Conservation (phyloP, 179 eudicot genomes). For the Patellifolia procumbens region DNA sequence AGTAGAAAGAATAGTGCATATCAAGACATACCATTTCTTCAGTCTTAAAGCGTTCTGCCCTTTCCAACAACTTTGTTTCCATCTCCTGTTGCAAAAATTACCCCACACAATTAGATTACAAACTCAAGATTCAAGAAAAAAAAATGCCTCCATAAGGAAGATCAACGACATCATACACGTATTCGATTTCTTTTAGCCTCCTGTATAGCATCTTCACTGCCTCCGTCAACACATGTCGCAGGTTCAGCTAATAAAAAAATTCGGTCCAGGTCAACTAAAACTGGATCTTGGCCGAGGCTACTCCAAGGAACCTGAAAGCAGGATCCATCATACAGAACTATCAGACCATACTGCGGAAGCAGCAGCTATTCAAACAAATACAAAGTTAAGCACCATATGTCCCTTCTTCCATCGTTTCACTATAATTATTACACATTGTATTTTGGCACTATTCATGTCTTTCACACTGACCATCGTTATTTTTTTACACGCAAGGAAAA, state of each 20-base stretch:
- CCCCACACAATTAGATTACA: not conserved
- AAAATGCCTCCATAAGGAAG: conserved; percentile 1
- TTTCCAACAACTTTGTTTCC: conserved; percentile 93
- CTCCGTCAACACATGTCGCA: conserved; percentile 87
- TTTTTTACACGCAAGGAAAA: too few relatives aligned
- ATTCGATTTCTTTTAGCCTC: conserved; percentile 82
- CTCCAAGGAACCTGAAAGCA: conserved; percentile 93
- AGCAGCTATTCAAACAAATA: not conserved
- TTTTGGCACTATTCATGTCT: too few relatives aligned
- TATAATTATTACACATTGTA: too few relatives aligned
- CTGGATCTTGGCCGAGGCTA: conserved; percentile 99
- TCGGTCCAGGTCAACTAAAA: conserved; percentile 79
- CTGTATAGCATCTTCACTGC: conserved; percentile 83
- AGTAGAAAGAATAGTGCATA: not conserved
- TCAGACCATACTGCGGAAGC: not conserved
- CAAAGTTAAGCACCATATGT: too few relatives aligned
- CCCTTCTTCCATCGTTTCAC: too few relatives aligned
- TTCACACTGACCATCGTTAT: too few relatives aligned
- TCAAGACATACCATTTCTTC: conserved; percentile 67
- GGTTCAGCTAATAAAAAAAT: conserved; percentile 91
- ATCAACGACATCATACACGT: conserved; percentile 48
- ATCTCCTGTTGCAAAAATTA: conserved; percentile 56
- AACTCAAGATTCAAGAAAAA: not conserved
- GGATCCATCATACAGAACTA: conserved; percentile 9
- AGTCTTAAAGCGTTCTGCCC: conserved; percentile 53